Base-by-base conservation (phyloP, 495 filamentous ascomycete species). In the Penicillium angulare region DNA sequence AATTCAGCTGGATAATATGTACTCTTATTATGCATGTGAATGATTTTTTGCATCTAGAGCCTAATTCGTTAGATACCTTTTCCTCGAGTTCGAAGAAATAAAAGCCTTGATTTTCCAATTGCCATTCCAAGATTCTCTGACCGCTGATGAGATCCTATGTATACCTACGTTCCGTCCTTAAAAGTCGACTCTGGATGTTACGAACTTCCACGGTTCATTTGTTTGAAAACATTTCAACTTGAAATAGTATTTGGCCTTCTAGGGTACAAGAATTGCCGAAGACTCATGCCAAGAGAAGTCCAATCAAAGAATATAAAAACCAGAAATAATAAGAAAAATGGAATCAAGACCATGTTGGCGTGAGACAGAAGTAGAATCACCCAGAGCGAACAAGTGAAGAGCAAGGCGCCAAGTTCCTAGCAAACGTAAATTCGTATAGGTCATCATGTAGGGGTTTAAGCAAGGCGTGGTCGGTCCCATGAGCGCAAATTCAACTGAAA, bases 1-100 rank as follows among this genome's bases (percentile, higher is more conserved):
- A 29, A 21, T 23, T 32, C 24, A 45, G 27, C 41, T 34, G 13
- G 73, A 65, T n/a, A n/a, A n/a, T 39, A 74, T 80, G 64, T 80
- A 63, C 73, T 55, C 24, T 48, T 47, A 32, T 41, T 47, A 27
- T 48, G 43, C 35, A 46, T 44, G 32, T 20, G 20, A 35, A 43
- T 51, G 20, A 46, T 59, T 43, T 52, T 52, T 39, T 44, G 56
- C 56, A 59, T 57, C 50, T 55, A 48, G 52, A 52, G 52, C 40
- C 39, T 50, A 39, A 38, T 52, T 52, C 32, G 10, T 47, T 32
- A 41, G 33, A 41, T 48, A 48, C 45, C 45, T 48, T 29, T 38
- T 34, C 10, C 45, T 43, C 20, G 23, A 23, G 21, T 38, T 46
- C 22, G 21, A 26, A 40, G 17, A 33, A 49, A 45, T 40, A 55